Base-by-base conservation (phyloP, 768 basidiomycete species). In the Glaciozyma antarctica region DNA sequence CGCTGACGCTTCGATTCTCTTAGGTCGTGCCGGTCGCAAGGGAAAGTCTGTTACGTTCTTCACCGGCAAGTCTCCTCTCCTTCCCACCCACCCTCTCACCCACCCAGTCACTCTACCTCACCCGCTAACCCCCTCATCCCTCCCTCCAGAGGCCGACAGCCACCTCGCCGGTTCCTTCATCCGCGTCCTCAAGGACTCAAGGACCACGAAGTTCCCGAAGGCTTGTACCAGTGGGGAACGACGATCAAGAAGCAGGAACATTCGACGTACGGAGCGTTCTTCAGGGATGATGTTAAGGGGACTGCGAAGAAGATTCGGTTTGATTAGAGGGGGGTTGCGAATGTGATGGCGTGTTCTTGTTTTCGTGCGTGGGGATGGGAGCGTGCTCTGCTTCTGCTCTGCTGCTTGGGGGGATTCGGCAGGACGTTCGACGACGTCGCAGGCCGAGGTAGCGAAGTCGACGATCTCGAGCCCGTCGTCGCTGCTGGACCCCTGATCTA, bases 221-320 rank as follows among this genome's bases (percentile, higher is more conserved):
- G 78, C 8, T 79, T 95, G 77, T 84, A 67, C 56, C 68, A 72
- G 57, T 69, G 73, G 62, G 73, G 73, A 7, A 90, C 93, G 83
- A 89, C 92, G 64, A 90, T 98, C 79, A 95, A 94, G 81, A 98
- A 98, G 82, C 90, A 85, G 81, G 84, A 86, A 71, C 93, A 97
- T 73, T 41, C 38, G 43, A 58, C 57, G 15, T 58, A 41, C n/a
- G 55, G 34, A 16, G 80, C 88, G 24, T 78, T 77, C 69, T 79
- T 76, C 74, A 77, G 75, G 71, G 78, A 79, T 56, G 78, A 76
- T 38, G 69, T 76, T 30, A 73, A 77, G 63, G 78, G 78, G 32
- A 79, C 78, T 8, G 76, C 77, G 1, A 79, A 77, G 72, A 80
- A 80, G 77, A 80, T 80, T 73, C 77, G 74, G 19, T 80, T 80